phyloP scores from a whole-genome alignment of 495 filamentous ascomycete genomes.

The Neurospora hispaniola region DNA sequence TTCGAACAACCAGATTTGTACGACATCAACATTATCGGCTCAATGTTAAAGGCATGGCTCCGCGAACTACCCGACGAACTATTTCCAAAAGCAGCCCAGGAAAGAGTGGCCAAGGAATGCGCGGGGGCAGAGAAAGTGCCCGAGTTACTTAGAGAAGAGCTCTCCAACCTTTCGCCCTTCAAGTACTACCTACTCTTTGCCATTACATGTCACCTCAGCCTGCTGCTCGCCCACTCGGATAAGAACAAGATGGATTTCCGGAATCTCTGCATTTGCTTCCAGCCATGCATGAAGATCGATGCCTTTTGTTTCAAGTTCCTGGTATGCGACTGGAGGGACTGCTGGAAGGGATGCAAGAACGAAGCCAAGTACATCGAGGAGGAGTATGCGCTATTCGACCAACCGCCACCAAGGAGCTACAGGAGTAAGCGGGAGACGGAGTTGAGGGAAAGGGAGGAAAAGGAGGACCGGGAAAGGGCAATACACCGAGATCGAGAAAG shows the following conservation, averaged over 20 bases:
- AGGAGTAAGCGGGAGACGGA: constrained; percentile 1
- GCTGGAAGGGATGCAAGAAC: constrained; percentile 93
- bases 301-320: constrained; percentile 83
- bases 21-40: constrained; percentile 88
- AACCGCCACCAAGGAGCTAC: constrained; percentile 31
- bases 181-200: constrained; percentile 95
- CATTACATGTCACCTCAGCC: constrained; percentile 84
- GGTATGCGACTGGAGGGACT: constrained; percentile 83
- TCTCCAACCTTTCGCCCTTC: constrained; percentile 80
- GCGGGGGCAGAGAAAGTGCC: constrained; percentile 65
- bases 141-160: constrained; percentile 73
- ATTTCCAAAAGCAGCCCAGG: constrained; percentile 69
- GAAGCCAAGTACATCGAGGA: constrained; percentile 67
- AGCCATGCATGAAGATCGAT: constrained; percentile 88
- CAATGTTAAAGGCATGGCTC: constrained; percentile 87
- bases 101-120: constrained; percentile 62
- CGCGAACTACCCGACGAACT: constrained; percentile 89
- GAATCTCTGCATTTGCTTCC: constrained; percentile 89
- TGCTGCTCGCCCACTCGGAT: constrained; percentile 72
- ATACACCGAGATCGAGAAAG: constrained; percentile 3
- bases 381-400: constrained; percentile 56
- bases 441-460: not conserved
- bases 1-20: constrained; percentile 75
- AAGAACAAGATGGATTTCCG: constrained; percentile 93
- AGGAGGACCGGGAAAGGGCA: constrained; percentile 3